phyloP scores from a whole-genome alignment of 495 filamentous ascomycete species.

The Hypoxylon rickii region DNA sequence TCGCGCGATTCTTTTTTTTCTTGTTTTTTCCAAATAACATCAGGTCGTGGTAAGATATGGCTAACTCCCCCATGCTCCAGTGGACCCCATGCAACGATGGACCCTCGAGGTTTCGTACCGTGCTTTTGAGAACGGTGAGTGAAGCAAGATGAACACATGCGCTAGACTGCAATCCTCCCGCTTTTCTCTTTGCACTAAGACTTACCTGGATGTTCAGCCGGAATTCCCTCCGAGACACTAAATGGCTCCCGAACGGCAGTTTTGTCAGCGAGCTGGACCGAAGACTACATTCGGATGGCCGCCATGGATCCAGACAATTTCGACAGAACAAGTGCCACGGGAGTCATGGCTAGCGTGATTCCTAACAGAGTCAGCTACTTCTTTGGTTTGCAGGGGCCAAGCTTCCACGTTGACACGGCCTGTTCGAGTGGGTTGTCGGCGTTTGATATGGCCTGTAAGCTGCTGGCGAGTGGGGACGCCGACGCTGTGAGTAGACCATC shows the following conservation, averaged over 20 bases:
- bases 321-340: conserved; percentile 30
- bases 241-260: conserved; percentile 43
- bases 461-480: conserved; percentile 55
- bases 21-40: too few relatives aligned
- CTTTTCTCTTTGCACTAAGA: too few relatives aligned
- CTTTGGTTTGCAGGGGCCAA: conserved; percentile 48
- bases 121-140: conserved; percentile 24
- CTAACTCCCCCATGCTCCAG: too few relatives aligned
- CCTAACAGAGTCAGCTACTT: conserved; percentile 53
- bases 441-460: conserved; percentile 68
- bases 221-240: conserved; percentile 28
- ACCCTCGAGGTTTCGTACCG: conserved; percentile 50
- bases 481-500: conserved; percentile 3
- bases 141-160: too few relatives aligned
- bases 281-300: conserved; percentile 43
- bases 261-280: conserved; percentile 43
- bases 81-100: too few relatives aligned
- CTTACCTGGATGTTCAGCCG: conserved; percentile 22
- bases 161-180: too few relatives aligned
- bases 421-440: conserved; percentile 66
- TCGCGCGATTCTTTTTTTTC: too few relatives aligned
- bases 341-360: conserved; percentile 40
- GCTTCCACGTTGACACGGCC: conserved; percentile 49
- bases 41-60: too few relatives aligned
- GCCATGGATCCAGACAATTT: conserved; percentile 27